A percentile compares a stretch with the other conserved stretches of the same genome.
phyloP scores from a whole-genome alignment of 2,329 filamentous ascomycete genomes.

The Macroventuria anomochaeta region DNA sequence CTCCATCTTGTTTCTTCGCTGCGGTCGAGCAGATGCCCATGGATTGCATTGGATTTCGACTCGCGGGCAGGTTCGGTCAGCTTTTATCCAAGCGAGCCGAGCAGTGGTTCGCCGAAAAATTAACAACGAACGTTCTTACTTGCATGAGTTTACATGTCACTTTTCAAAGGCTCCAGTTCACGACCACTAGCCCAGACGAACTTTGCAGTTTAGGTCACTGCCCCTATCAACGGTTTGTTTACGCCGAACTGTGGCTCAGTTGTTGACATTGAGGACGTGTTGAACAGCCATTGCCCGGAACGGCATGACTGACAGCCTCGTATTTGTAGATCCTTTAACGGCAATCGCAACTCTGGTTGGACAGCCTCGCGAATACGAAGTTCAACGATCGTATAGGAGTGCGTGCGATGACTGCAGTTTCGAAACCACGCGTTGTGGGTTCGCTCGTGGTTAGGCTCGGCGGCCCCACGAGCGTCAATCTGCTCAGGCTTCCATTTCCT shows the following conservation, averaged over 20 bases:
- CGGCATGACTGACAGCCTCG: conserved; percentile 3
- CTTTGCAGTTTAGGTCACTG: neutral
- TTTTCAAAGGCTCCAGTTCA: neutral
- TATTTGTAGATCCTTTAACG: conserved; percentile 6
- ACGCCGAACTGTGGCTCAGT: neutral
- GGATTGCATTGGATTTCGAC: too few species aligned
- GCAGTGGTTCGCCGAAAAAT: too few species aligned
- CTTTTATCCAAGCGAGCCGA: too few species aligned
- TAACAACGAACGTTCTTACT: neutral
- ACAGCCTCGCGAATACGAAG: conserved; percentile 1
- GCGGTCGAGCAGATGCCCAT: too few species aligned
- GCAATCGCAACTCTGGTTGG: conserved; percentile 1
- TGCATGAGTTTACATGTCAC: neutral
- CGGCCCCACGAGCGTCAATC: conserved; percentile 2
- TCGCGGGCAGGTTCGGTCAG: too few species aligned
- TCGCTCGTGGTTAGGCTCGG: neutral
- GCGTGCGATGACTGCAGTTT: conserved; percentile 4
- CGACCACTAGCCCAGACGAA: neutral
- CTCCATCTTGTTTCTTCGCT: too few species aligned
- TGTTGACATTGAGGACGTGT: neutral
- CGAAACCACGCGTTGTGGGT: conserved; percentile 15
- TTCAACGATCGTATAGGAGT: neutral
- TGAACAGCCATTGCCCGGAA: conserved; percentile 5
- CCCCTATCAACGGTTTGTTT: conserved; percentile 1
- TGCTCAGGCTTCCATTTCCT: conserved; percentile 5